Evolutionary conservation across 768 basidiomycete genomes (phyloP).

Genomic region (Mycena haematopus): DNA sequence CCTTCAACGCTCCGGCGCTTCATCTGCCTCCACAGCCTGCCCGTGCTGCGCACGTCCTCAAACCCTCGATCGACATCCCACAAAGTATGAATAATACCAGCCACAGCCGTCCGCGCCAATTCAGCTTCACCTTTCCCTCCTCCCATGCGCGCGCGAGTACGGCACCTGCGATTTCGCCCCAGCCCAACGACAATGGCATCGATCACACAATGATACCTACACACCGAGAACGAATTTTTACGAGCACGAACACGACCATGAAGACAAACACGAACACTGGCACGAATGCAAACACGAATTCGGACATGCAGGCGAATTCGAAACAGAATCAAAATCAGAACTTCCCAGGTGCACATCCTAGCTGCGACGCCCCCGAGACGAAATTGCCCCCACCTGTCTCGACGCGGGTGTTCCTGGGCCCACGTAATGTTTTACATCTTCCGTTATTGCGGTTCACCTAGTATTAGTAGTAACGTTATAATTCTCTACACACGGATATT

Average conservation of each 20-base stretch:
- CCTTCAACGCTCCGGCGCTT: background rate
- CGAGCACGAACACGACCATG: background rate
- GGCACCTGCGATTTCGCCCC: background rate
- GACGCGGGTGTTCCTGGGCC: conserved; percentile 4
- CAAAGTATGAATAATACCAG: background rate
- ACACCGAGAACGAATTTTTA: background rate
- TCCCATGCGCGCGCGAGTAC: conserved; percentile 12
- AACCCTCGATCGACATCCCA: background rate
- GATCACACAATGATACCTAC: background rate
- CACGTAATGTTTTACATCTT: conserved; percentile 5
- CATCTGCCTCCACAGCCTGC: background rate
- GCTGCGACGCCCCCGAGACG: background rate
- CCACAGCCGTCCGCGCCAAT: too few species aligned
- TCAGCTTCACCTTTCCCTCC: background rate
- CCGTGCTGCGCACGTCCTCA: background rate
- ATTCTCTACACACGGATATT: background rate
- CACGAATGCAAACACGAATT: background rate
- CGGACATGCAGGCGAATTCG: background rate
- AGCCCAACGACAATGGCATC: background rate
- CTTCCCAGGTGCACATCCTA: background rate
- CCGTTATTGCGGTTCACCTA: conserved; percentile 13
- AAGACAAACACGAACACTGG: conserved; percentile 1
- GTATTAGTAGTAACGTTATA: background rate
- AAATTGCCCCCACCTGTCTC: background rate
- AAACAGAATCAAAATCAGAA: background rate